Evolutionary conservation across 73 alveolate genomes (phyloP), one percentile per base, ranked within the genome.

Genomic region (Symbiodinium pilosum): DNA sequence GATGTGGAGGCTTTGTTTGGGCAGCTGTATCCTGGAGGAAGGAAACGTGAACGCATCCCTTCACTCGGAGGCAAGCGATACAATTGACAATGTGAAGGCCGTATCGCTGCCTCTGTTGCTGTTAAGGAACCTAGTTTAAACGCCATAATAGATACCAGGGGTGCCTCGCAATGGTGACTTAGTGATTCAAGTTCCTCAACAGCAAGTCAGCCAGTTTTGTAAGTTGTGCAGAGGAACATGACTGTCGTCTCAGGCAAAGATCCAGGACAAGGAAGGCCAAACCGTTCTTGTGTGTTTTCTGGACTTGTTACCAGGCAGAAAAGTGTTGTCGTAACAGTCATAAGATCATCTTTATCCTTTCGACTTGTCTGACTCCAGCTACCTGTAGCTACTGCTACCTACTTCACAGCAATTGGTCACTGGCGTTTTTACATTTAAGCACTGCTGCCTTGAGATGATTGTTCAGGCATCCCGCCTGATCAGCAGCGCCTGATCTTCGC

Each of bases 31-130:
- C 52, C 21, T 24, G 11, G 28, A 16, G 36, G 16, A 21, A 11
- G 18, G 91, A 30, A 42, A 18, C 21, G 7, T 39, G 7, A 43
- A 28, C 28, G 86, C 38, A 4, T 36, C 28, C 54, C 64, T 54
- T n/a, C n/a, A n/a, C n/a, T n/a, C n/a, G n/a, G n/a, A n/a, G 75
- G 97, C 97, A 91, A 91, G 97, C 51, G 97, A 91, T 83, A 91
- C 97, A 86, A 91, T 91, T 88, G 97, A 91, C 97, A 91, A 91
- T 32, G 97, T 91, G 81, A 91, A 91, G 97, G 97, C 88, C 36
- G 30, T 43, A 36, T 32, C 36, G 47, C 12, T 7, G 47, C 26
- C 11, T 4, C 8, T 30, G n/a, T 64, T 64, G n/a, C 40, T 64
- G 83, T 16, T 34, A 64, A n/a, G n/a, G n/a, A n/a, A n/a, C n/a